phyloP scores from a whole-genome alignment of 1,284 basidiomycete genomes.

The Melampsora larici-populina region DNA sequence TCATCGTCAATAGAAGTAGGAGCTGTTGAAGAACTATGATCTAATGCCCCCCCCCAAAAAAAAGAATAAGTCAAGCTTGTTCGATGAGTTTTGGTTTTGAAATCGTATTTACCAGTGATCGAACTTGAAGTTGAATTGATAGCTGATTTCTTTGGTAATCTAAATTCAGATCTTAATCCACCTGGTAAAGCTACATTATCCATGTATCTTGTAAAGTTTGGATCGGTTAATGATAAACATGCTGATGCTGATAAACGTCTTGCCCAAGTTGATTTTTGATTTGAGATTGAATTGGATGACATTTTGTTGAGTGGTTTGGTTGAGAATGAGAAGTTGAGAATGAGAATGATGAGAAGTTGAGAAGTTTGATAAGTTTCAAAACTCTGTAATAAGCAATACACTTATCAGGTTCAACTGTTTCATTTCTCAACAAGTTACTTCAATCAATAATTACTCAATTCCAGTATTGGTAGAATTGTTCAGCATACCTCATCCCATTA shows the following conservation, averaged over 20 bases:
- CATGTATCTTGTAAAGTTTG: slow-evolving; percentile 31
- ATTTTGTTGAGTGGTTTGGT: neutral
- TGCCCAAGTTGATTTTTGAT: slow-evolving; percentile 35
- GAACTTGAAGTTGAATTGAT: neutral
- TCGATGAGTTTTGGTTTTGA: neutral
- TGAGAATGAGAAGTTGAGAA: too few species aligned
- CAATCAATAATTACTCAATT: too few species aligned
- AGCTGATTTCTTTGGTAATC: slow-evolving; percentile 15
- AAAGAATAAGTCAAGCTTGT: neutral
- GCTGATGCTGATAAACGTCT: slow-evolving; percentile 29
- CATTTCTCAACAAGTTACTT: too few species aligned
- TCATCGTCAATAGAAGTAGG: slow-evolving; percentile 26
- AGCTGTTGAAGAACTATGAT: neutral
- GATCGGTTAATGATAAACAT: slow-evolving; percentile 38
- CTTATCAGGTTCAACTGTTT: too few species aligned
- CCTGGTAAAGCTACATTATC: slow-evolving; percentile 30
- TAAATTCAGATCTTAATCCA: slow-evolving; percentile 33
- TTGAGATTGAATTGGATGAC: neutral
- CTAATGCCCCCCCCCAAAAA: neutral
- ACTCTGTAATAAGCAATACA: too few species aligned
- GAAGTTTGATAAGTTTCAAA: too few species aligned
- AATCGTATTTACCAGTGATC: neutral
- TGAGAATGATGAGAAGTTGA: too few species aligned
- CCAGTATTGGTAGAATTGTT: too few species aligned
- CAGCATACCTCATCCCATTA: too few species aligned